phyloP scores from a whole-genome alignment of 2,329 filamentous ascomycete genomes.

The Phaeosphaeriaceae sp. region DNA sequence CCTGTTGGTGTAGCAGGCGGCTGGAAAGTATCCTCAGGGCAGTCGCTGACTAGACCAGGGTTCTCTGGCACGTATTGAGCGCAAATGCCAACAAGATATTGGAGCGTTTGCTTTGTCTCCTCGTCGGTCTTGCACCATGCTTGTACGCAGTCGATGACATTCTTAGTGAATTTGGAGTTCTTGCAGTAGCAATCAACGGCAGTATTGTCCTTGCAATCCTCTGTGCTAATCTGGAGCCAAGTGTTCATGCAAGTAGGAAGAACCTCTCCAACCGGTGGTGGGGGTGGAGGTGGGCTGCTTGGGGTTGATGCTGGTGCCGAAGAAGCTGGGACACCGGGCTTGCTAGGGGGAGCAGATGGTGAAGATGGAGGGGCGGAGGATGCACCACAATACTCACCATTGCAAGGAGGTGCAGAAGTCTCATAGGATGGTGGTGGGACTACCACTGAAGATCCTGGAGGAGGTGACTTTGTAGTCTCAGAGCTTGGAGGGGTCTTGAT shows the following conservation, averaged over 20 bases:
- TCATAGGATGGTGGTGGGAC: slow-evolving; percentile 9
- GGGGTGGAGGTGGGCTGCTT: slow-evolving; percentile 29
- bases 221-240: slow-evolving; percentile 72
- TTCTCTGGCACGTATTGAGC: slow-evolving; percentile 75
- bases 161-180: slow-evolving; percentile 73
- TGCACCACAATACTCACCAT: slow-evolving; percentile 22
- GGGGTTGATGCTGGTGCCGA: slow-evolving; percentile 27
- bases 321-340: slow-evolving; percentile 8
- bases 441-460: slow-evolving; percentile 8
- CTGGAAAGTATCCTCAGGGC: slow-evolving; percentile 63
- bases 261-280: slow-evolving; percentile 63
- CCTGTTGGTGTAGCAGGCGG: slow-evolving; percentile 32
- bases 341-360: slow-evolving; percentile 9
- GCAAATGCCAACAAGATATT: slow-evolving; percentile 92
- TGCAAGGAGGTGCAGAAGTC: slow-evolving; percentile 10
- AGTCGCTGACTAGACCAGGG: slow-evolving; percentile 82
- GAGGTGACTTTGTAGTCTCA: not conserved
- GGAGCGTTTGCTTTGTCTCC: slow-evolving; percentile 72
- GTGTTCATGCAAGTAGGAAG: slow-evolving; percentile 92
- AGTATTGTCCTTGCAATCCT: slow-evolving; percentile 80
- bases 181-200: slow-evolving; percentile 89
- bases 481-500: slow-evolving; percentile 10
- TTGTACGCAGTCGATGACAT: slow-evolving; percentile 81
- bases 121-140: slow-evolving; percentile 70
- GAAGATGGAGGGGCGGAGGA: slow-evolving; percentile 14